A percentile compares a stretch with the other conserved stretches of the same genome.
phyloP scores from a whole-genome alignment of 2,329 filamentous ascomycete genomes.

The Aquanectria penicillioides region DNA sequence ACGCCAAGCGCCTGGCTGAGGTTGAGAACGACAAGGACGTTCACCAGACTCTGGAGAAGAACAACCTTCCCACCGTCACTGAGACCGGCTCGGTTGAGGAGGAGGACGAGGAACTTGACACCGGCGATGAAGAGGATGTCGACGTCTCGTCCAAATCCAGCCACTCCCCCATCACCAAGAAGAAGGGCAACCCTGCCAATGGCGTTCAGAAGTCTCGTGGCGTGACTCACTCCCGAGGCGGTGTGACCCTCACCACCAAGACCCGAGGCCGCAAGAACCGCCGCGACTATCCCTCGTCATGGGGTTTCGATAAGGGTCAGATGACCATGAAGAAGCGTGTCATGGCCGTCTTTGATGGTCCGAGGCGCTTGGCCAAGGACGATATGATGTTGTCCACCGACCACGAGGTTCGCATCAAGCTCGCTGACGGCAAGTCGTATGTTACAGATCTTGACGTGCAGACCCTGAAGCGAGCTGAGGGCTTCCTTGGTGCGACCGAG shows the following conservation, averaged over 20 bases:
- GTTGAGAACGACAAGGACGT: constrained; percentile 72
- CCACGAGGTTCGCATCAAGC: constrained; percentile 88
- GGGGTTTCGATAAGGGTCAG: constrained; percentile 91
- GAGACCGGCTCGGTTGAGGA: constrained; percentile 52
- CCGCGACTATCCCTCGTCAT: constrained; percentile 91
- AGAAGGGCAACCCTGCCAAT: constrained; percentile 64
- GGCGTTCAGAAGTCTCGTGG: constrained; percentile 75
- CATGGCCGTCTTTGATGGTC: constrained; percentile 90
- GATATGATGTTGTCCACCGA: constrained; percentile 99
- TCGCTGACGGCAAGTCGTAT: constrained; percentile 80
- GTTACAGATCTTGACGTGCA: constrained; percentile 94
- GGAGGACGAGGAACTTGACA: constrained; percentile 64
- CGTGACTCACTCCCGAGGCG: constrained; percentile 81
- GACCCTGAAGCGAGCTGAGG: constrained; percentile 88
- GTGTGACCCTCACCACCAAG: constrained; percentile 67
- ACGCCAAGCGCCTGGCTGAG: constrained; percentile 72
- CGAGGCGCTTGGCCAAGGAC: constrained; percentile 90
- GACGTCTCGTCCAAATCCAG: constrained; percentile 59
- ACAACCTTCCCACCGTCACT: constrained; percentile 63
- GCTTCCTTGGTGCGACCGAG: constrained; percentile 79
- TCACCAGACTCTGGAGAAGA: constrained; percentile 71
- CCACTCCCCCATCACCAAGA: constrained; percentile 57
- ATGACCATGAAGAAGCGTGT: constrained; percentile 99
- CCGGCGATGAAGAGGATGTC: constrained; percentile 63
- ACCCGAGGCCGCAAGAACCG: constrained; percentile 84